Evolutionary conservation across 2,329 filamentous ascomycete species (phyloP), one percentile per base, ranked within the genome.

Genomic region (Incumbomyces delicatus): DNA sequence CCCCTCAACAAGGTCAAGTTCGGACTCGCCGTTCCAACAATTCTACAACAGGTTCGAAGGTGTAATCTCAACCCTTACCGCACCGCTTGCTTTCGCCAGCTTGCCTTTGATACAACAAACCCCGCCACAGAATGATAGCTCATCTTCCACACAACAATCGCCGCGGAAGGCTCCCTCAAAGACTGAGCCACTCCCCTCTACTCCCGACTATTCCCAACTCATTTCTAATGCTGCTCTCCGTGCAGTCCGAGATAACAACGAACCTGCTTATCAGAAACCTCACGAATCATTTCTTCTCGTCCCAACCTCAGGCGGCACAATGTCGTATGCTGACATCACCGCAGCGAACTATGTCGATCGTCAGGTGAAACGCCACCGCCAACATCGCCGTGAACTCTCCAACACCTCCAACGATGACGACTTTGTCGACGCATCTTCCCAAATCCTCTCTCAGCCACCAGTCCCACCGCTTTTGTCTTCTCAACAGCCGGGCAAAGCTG

Each of bases 21-120:
- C 66, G 1, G 87, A 94, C 29, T 88, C 90, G 47, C 83, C 86
- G 5, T 98, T 95, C 61, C 79, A 86, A 6, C 80, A 81, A 45
- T 98, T 96, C 67, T 98, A 96, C 66, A 89, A 77, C 49, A 88
- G 87, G 1, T 95, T 95, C 59, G 88, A 89, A 46, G 87, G 78
- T 45, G 77, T 95, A 40, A 86, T 96, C 60, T 92, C 87, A 51
- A 85, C 83, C 57, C 78, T 96, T 11, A 94, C 90, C 0, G 88
- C 89, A 0, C 89, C 89, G 1, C 72, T 98, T 27, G 90, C 89
- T 2, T 98, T 95, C 67, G 87, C 92, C 3, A 90, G 90, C 1
- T 76, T 98, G 7, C 92, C 92, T 0, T 73, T 98, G 4, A 76
- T 47, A 8, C 18, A 44, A 35, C 36, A 44, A 14, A 29, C 41